Evolutionary conservation across 2,329 filamentous ascomycete genomes (phyloP).

Genomic region (Colletotrichum neosansevieriae): DNA sequence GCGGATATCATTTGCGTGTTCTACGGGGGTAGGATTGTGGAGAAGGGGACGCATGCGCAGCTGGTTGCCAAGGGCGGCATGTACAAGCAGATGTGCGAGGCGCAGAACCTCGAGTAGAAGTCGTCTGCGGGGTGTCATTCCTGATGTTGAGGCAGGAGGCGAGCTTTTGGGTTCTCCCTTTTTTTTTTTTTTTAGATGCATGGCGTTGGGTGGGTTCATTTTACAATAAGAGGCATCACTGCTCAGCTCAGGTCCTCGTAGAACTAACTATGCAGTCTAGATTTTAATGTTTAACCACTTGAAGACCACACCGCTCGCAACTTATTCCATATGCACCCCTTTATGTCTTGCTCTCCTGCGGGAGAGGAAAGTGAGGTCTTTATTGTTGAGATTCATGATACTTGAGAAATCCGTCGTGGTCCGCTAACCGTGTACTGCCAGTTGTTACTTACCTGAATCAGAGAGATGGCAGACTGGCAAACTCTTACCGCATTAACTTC

Average conservation of each 20-base stretch:
- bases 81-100: constrained; percentile 67
- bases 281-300: constrained; percentile 12
- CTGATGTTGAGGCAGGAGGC: not conserved
- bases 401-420: too few species aligned
- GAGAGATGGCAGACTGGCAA: too few species aligned
- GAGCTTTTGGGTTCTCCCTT: not conserved
- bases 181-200: not conserved
- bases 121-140: not conserved
- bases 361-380: not conserved
- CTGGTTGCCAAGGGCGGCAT: constrained; percentile 61
- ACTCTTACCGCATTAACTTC: too few species aligned
- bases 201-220: constrained; percentile 13
- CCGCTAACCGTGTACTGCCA: too few species aligned
- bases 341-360: not conserved
- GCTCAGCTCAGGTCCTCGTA: not conserved
- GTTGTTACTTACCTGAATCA: too few species aligned
- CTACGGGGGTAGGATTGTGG: constrained; percentile 66
- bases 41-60: constrained; percentile 72
- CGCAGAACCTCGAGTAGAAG: constrained; percentile 53
- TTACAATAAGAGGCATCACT: not conserved
- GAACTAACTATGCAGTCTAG: constrained; percentile 1
- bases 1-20: constrained; percentile 73
- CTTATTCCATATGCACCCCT: too few species aligned
- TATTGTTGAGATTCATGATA: too few species aligned
- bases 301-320: not conserved